Conservation (phyloP, 805 yeast genomes). For the Limtongozyma cylindracea region DNA sequence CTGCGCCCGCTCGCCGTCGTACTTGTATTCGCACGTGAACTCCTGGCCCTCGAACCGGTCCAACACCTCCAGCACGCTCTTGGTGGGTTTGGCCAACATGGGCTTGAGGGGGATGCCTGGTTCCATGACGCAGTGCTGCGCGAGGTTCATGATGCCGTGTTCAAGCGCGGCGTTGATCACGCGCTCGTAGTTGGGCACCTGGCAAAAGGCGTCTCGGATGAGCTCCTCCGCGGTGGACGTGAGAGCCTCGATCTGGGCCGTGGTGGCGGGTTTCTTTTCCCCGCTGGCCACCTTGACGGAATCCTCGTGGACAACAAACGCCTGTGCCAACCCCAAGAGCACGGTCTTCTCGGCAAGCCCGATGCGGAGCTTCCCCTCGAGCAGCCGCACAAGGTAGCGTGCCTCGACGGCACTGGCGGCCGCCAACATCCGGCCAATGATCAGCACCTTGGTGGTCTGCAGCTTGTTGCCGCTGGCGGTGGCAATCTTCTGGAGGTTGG, state of each 20-base stretch:
- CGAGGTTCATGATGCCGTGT: conserved; percentile 40
- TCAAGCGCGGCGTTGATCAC: conserved; percentile 40
- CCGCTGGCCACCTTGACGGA: conserved; percentile 6
- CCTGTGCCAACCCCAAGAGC: conserved; percentile 60
- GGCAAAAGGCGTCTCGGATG: conserved; percentile 69
- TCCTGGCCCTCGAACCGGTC: conserved; percentile 67
- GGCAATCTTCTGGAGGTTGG: conserved; percentile 55
- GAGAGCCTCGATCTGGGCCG: too few relatives aligned
- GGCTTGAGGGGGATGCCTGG: conserved; percentile 95
- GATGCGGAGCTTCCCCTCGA: conserved; percentile 83
- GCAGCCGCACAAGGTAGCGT: conserved; percentile 65
- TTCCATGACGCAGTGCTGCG: conserved; percentile 43
- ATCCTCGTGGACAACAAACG: conserved; percentile 16
- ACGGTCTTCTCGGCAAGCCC: conserved; percentile 91
- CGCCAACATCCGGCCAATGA: conserved; percentile 65
- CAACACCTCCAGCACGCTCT: conserved; percentile 73
- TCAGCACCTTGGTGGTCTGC: conserved; percentile 49
- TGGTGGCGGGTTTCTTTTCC: conserved; percentile 23
- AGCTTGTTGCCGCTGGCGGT: conserved; percentile 56
- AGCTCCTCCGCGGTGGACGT: conserved; percentile 75
- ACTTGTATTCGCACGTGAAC: conserved; percentile 90
- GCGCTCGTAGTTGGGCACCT: conserved; percentile 73
- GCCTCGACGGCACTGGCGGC: conserved; percentile 64
- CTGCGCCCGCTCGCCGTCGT: conserved; percentile 96
- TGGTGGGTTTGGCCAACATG: conserved; percentile 96